phyloP scores from a whole-genome alignment of 306 rosid species.

The Quercus berberidifolia region DNA sequence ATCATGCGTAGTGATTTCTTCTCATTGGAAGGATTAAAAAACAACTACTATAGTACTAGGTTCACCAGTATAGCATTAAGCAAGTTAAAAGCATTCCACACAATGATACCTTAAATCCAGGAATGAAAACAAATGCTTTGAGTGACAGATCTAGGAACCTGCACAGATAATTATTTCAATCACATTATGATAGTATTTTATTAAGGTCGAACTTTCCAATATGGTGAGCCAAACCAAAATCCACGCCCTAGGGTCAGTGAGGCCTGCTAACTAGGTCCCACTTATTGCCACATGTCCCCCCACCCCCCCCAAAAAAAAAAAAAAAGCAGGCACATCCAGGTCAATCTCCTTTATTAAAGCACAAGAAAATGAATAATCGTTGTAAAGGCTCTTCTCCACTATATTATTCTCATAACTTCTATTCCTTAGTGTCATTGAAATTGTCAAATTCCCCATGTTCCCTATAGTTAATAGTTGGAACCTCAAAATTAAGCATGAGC shows the following conservation, averaged over 20 bases:
- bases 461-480: background rate
- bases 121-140: background rate
- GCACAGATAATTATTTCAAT: background rate
- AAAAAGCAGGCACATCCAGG: too few relatives aligned
- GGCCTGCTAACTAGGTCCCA: too few relatives aligned
- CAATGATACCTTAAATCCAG: background rate
- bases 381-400: background rate
- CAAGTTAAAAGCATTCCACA: background rate
- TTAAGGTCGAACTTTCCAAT: background rate
- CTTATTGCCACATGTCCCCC: too few relatives aligned
- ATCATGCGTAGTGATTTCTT: background rate
- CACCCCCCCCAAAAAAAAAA: too few relatives aligned
- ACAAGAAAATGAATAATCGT: background rate
- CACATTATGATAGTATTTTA: background rate
- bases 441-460: background rate
- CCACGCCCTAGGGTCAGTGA: background rate
- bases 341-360: background rate
- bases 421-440: background rate
- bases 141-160: background rate
- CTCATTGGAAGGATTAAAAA: background rate
- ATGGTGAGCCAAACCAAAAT: background rate
- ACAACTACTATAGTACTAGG: background rate
- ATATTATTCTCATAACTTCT: background rate
- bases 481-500: background rate
- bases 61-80: background rate